Conservation (phyloP, 805 yeast species). For the Lachancea quebecensis region DNA sequence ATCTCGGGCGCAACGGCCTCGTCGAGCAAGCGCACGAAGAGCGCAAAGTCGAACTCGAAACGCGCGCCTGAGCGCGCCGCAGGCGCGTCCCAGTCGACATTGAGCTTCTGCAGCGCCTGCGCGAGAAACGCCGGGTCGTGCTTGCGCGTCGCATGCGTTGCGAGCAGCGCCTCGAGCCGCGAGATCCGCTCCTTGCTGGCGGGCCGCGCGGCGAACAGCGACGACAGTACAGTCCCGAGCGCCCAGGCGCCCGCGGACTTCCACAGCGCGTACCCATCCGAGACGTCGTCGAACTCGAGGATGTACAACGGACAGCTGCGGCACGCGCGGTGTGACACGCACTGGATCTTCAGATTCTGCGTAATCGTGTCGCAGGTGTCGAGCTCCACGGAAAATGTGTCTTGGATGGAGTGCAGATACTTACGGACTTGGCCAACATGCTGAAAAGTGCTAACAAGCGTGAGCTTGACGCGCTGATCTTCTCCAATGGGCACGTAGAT, state of each 20-base stretch:
- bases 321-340: conserved; percentile 12
- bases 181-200: not conserved
- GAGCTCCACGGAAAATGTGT: conserved; percentile 22
- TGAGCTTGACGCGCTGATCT: conserved; percentile 22
- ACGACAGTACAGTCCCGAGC: conserved; percentile 16
- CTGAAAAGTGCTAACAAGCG: conserved; percentile 15
- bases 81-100: conserved; percentile 16
- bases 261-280: conserved; percentile 22
- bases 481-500: conserved; percentile 24
- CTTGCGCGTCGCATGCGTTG: not conserved
- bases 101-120: conserved; percentile 12
- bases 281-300: conserved; percentile 22
- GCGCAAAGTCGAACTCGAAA: conserved; percentile 13
- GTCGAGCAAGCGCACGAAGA: conserved; percentile 19
- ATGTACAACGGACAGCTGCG: conserved; percentile 21
- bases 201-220: conserved; percentile 8
- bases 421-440: conserved; percentile 10
- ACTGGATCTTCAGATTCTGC: conserved; percentile 23
- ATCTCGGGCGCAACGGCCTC: conserved; percentile 1
- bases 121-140: conserved; percentile 1
- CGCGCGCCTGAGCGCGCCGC: not conserved
- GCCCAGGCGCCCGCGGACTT: conserved; percentile 25
- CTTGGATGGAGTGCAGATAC: conserved; percentile 22
- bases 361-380: conserved; percentile 24
- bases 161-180: not conserved